These are phyloP conservation scores for Cutaneotrichosporon mucoides DNA, from an alignment of 1,284 basidiomycete species.

Conservation along the genomic window DNA sequence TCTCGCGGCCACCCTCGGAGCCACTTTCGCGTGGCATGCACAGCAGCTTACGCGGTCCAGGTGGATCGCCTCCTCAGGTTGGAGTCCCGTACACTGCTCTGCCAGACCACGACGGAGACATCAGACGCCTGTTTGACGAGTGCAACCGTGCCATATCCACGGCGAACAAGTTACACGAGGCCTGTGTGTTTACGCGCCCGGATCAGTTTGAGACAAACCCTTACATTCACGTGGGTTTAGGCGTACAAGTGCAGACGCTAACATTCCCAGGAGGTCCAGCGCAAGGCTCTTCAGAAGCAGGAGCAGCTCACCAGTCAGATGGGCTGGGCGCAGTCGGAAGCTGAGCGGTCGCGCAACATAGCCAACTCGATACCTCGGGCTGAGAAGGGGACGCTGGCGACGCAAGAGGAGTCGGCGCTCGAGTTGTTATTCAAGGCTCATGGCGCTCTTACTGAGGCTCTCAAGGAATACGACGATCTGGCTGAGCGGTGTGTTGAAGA, in stretches of 20 bases:
- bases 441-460: slow-evolving; percentile 32
- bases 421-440: slow-evolving; percentile 41
- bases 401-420: slow-evolving; percentile 39
- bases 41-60: neutral
- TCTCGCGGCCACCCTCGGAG: slow-evolving; percentile 7
- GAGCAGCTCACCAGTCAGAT: slow-evolving; percentile 49
- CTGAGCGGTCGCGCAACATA: slow-evolving; percentile 37
- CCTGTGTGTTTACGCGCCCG: slow-evolving; percentile 36
- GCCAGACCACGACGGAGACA: slow-evolving; percentile 39
- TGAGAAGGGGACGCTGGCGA: slow-evolving; percentile 11
- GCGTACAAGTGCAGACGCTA: neutral
- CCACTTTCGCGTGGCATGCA: slow-evolving; percentile 4
- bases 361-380: slow-evolving; percentile 10
- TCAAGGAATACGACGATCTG: slow-evolving; percentile 45
- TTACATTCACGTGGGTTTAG: slow-evolving; percentile 33
- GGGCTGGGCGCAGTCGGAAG: slow-evolving; percentile 51
- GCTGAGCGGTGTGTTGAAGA: slow-evolving; percentile 38
- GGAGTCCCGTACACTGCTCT: slow-evolving; percentile 30
- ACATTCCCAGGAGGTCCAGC: slow-evolving; percentile 45
- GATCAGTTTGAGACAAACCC: slow-evolving; percentile 35
- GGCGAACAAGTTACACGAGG: slow-evolving; percentile 39
- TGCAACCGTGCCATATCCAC: slow-evolving; percentile 37
- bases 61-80: slow-evolving; percentile 6
- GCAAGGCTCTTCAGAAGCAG: slow-evolving; percentile 44
- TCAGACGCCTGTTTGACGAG: slow-evolving; percentile 38